phyloP scores from a whole-genome alignment of 345 rosid species.

The Lumnitzera littorea region DNA sequence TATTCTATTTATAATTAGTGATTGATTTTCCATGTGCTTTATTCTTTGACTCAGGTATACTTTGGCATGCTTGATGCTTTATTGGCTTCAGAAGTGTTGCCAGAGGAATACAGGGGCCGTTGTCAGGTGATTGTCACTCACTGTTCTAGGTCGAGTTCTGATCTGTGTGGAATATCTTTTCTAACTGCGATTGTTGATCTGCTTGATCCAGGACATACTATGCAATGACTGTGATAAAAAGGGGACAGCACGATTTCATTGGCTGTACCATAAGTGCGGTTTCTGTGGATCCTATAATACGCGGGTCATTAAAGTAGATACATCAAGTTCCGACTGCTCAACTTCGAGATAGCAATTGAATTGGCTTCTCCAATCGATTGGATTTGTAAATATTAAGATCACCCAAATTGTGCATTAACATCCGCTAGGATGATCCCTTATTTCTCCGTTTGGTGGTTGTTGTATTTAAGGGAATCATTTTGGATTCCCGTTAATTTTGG shows the following conservation, averaged over 20 bases:
- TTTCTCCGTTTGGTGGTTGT: too few relatives aligned
- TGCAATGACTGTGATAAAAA: conserved; percentile 73
- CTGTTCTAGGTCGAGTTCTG: too few relatives aligned
- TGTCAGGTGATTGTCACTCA: conserved; percentile 40
- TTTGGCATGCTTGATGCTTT: conserved; percentile 93
- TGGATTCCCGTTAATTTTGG: too few relatives aligned
- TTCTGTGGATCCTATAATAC: conserved; percentile 66
- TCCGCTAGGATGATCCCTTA: too few relatives aligned
- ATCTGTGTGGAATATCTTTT: too few relatives aligned
- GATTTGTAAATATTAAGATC: too few relatives aligned
- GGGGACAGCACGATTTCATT: conserved; percentile 57
- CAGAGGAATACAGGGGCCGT: conserved; percentile 70
- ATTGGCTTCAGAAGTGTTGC: conserved; percentile 82
- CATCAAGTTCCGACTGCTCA: conserved; percentile 6
- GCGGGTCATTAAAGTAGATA: conserved; percentile 12
- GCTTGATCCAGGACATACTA: conserved; percentile 45
- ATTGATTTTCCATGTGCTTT: not conserved
- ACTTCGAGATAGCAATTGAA: too few relatives aligned
- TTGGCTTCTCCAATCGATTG: too few relatives aligned
- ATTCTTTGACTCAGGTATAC: conserved; percentile 49
- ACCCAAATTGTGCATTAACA: too few relatives aligned
- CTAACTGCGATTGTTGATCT: too few relatives aligned
- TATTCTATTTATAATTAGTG: not conserved
- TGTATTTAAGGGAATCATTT: too few relatives aligned
- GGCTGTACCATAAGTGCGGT: conserved; percentile 72